A percentile compares a stretch with the other conserved stretches of the same genome.
Conservation (phyloP, 2,329 filamentous ascomycete species). For the Periconia digitata region DNA sequence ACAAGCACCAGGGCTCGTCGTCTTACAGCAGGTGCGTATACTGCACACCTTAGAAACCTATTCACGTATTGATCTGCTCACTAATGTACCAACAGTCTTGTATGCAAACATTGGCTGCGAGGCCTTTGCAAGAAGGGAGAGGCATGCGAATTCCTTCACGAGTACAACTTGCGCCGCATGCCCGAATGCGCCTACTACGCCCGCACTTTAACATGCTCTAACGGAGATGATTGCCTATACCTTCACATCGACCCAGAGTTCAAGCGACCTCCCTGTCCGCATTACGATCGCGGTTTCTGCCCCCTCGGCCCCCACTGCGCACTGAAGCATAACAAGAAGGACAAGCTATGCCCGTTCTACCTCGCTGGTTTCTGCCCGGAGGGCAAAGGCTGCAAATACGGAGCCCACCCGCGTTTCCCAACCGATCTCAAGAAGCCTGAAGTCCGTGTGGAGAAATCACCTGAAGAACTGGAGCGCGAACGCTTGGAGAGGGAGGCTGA, state of each 20-base stretch:
- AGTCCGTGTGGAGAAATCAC: constrained; percentile 68
- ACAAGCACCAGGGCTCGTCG: constrained; percentile 68
- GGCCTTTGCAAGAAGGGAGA: constrained; percentile 98
- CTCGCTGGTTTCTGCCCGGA: constrained; percentile 94
- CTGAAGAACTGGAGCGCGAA: constrained; percentile 67
- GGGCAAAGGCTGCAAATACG: constrained; percentile 72
- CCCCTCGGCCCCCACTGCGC: constrained; percentile 83
- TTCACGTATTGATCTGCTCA: background rate
- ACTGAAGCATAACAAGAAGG: constrained; percentile 81
- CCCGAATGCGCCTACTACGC: constrained; percentile 97
- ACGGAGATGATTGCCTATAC: constrained; percentile 95
- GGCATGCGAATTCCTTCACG: constrained; percentile 95
- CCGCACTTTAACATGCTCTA: constrained; percentile 90
- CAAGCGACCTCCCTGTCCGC: constrained; percentile 63
- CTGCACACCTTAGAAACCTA: background rate
- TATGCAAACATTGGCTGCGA: constrained; percentile 98
- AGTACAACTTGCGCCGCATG: constrained; percentile 98
- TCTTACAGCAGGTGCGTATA: constrained; percentile 65
- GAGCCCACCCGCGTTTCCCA: constrained; percentile 81
- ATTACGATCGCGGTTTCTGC: constrained; percentile 95
- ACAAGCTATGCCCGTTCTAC: constrained; percentile 77
- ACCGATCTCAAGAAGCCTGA: constrained; percentile 65
- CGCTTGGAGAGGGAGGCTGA: constrained; percentile 51
- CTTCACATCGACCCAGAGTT: constrained; percentile 84
- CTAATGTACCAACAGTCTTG: constrained; percentile 56